A percentile compares a stretch with the other conserved stretches of the same genome.
Evolutionary conservation across 306 rosid species (phyloP).

Genomic region (Castanea sativa): DNA sequence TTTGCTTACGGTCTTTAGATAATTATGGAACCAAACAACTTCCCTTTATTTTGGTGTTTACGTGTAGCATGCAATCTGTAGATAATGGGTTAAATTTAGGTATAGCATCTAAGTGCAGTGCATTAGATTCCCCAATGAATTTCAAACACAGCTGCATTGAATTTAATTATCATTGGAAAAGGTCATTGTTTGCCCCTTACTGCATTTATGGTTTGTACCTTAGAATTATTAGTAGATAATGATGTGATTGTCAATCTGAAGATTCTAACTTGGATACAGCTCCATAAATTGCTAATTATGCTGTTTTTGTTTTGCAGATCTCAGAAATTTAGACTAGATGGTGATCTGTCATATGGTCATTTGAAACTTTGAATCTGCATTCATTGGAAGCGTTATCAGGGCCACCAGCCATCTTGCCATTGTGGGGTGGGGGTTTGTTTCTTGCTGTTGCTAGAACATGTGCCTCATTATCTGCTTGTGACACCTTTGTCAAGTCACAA

Average conservation of each 20-base stretch:
- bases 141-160: too few species aligned
- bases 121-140: too few species aligned
- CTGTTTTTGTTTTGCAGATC: constrained; percentile 25
- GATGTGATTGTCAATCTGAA: neutral
- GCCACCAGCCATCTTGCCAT: constrained; percentile 19
- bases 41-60: neutral
- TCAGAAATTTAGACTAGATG: constrained; percentile 24
- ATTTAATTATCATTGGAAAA: too few species aligned
- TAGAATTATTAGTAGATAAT: neutral
- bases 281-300: neutral
- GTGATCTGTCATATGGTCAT: constrained; percentile 21
- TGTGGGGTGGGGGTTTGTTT: constrained; percentile 11
- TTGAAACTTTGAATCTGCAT: constrained; percentile 24
- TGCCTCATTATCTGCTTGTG: neutral
- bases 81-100: neutral
- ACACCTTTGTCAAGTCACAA: constrained; percentile 32
- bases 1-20: neutral
- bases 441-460: neutral
- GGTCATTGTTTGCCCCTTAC: too few species aligned
- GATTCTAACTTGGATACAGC: neutral
- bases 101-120: too few species aligned
- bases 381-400: constrained; percentile 30
- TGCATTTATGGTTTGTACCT: too few species aligned
- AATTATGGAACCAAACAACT: neutral
- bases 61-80: neutral